phyloP scores from a whole-genome alignment of 2,329 filamentous ascomycete species.

The Exophiala phaeomuriformis region DNA sequence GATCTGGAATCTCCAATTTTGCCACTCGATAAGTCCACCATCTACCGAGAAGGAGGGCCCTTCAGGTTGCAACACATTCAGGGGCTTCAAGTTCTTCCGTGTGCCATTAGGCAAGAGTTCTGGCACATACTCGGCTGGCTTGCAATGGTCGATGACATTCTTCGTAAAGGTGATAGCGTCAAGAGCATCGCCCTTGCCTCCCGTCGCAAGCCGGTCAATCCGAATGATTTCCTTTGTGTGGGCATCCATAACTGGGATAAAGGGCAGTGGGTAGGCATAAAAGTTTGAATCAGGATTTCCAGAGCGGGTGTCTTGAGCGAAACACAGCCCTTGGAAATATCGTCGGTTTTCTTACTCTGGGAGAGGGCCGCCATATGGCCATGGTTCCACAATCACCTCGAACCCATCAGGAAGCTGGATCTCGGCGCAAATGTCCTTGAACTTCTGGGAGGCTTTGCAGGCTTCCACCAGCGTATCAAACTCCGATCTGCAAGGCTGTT shows the following conservation, averaged over 20 bases:
- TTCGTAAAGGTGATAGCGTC: not conserved
- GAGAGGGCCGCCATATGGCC: no score
- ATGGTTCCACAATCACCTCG: no score
- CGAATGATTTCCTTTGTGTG: not conserved
- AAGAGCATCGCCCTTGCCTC: not conserved
- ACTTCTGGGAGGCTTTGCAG: no score
- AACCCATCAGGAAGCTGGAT: no score
- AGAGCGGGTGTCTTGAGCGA: constrained; percentile 42
- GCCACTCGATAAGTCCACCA: constrained; percentile 50
- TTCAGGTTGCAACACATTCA: constrained; percentile 65
- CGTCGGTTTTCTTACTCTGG: no score
- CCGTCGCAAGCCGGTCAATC: not conserved
- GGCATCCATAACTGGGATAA: not conserved
- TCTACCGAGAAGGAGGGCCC: constrained; percentile 58
- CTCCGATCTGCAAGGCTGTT: no score
- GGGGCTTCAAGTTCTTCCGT: constrained; percentile 37
- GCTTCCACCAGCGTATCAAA: no score
- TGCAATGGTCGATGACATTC: not conserved
- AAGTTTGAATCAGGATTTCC: constrained; percentile 29
- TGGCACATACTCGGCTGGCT: not conserved
- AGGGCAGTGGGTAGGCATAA: not conserved
- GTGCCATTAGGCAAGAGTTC: not conserved
- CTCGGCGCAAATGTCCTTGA: no score
- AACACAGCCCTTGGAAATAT: constrained; percentile 49
- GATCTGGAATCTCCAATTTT: constrained; percentile 63